Evolutionary conservation across 2,329 filamentous ascomycete species (phyloP), one percentile per base, ranked within the genome.

Genomic region (Madurella mycetomatis): DNA sequence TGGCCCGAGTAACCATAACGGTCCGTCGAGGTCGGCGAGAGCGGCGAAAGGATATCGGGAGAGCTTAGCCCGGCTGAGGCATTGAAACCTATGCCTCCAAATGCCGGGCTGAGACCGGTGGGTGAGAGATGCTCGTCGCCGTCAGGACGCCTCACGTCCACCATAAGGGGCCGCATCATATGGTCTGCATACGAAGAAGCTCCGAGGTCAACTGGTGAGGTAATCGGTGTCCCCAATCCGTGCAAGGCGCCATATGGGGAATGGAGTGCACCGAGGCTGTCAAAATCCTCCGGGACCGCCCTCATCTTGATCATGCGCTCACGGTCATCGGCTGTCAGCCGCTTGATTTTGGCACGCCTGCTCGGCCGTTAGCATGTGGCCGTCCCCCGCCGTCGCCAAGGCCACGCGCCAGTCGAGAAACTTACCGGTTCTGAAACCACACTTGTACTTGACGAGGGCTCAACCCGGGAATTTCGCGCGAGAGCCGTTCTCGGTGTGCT

Each of bases 341-440:
- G 78, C 76, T 88, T 88, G 66, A 87, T 86, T 68, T 88, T 88
- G 43, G 85, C 85, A 60, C 85, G 80, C 63, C 84, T 87, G 53
- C 47, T 30, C 25, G 8, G 18, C 15, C 48, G 50, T 67, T 43
- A 64, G 62, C 53, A 58, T 17, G 17, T 17, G 34, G 17, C 34
- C 9, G 2, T 13, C 9, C 4, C 7, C 5, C 41, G 19, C 34
- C n/a, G 41, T 30, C 18, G 18, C n/a, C 39, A 43, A 51, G 53
- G 50, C 42, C 8, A 12, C 13, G 8, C 47, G 19, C 37, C 43
- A 39, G 37, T 44, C 7, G 31, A 11, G 11, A 55, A 41, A 66
- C 79, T 64, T 80, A 96, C 92, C 92, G 84, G 72, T 97, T 97
- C 72, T 97, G 92, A 72, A 97, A 97, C 92, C 92, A 97, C 47